Evolutionary conservation across 1,284 basidiomycete species (phyloP).

Genomic region (Chalciporus piperatoides): DNA sequence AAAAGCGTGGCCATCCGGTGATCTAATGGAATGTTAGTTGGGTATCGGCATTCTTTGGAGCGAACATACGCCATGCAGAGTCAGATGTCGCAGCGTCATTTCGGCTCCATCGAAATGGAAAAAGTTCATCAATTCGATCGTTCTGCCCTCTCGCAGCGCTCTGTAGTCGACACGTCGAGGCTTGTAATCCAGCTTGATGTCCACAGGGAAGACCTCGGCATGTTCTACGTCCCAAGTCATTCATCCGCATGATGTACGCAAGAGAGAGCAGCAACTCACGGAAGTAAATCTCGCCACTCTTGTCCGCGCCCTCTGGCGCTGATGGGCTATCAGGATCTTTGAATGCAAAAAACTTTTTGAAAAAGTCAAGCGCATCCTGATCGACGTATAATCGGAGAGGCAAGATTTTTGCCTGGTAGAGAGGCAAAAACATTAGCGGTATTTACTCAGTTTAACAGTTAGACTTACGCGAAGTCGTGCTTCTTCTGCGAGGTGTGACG

Average conservation of each 20-base stretch:
- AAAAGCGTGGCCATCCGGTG: slow-evolving; percentile 84
- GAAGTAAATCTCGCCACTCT: slow-evolving; percentile 64
- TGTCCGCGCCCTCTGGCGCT: slow-evolving; percentile 34
- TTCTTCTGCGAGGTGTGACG: slow-evolving; percentile 69
- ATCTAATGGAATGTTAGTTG: slow-evolving; percentile 50
- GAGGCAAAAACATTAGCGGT: not conserved
- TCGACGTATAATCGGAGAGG: slow-evolving; percentile 93
- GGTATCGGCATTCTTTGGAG: not conserved
- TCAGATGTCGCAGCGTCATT: slow-evolving; percentile 94
- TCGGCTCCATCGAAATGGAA: slow-evolving; percentile 99
- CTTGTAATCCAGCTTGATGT: slow-evolving; percentile 96
- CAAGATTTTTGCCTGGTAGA: slow-evolving; percentile 73
- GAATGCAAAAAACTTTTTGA: slow-evolving; percentile 96
- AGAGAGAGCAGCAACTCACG: slow-evolving; percentile 45
- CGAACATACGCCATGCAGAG: slow-evolving; percentile 77
- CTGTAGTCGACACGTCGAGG: slow-evolving; percentile 94
- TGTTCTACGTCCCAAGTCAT: slow-evolving; percentile 52
- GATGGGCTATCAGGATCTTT: slow-evolving; percentile 54
- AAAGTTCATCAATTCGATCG: slow-evolving; percentile 99
- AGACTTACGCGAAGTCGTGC: slow-evolving; percentile 71
- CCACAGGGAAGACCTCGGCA: slow-evolving; percentile 86
- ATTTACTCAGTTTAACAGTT: not conserved
- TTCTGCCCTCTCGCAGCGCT: slow-evolving; percentile 87
- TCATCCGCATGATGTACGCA: not conserved
- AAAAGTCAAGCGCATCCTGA: slow-evolving; percentile 96